Conservation (phyloP, 106 monocot species). For the Acorus calamus region DNA sequence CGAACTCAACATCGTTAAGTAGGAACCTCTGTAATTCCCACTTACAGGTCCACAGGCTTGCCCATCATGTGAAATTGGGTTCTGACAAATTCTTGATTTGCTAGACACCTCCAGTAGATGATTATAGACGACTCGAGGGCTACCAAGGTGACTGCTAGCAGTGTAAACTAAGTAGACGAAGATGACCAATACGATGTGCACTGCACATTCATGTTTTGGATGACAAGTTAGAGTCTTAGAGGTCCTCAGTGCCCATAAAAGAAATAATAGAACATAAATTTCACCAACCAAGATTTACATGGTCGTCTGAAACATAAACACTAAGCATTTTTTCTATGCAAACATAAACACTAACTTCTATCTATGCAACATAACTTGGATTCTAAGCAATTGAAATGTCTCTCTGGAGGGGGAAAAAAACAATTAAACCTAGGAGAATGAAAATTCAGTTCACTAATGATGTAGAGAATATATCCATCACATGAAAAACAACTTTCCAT, state of each 20-base stretch:
- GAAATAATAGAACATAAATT: no score
- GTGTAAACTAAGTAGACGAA: constrained; percentile 87
- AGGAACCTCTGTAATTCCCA: constrained; percentile 89
- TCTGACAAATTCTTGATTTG: constrained; percentile 42
- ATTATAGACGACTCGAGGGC: constrained; percentile 65
- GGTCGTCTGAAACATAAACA: no score
- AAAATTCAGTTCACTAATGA: not conserved
- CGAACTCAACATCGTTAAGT: constrained; percentile 93
- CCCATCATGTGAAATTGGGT: constrained; percentile 50
- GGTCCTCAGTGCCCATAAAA: no score
- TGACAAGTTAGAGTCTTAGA: no score
- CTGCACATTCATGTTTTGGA: constrained; percentile 21
- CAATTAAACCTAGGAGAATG: not conserved
- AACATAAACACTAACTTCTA: no score
- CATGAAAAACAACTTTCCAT: not conserved
- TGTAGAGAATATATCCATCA: not conserved
- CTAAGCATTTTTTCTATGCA: no score
- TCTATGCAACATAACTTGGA: no score
- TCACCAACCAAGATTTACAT: no score
- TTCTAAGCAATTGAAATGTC: no score
- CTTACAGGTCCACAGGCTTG: constrained; percentile 86
- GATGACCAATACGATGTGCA: constrained; percentile 77
- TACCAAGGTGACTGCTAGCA: constrained; percentile 68
- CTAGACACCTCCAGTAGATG: constrained; percentile 52
- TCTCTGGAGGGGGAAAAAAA: no score